phyloP scores from a whole-genome alignment of 2,329 filamentous ascomycete genomes.

The Diplodia mutila region DNA sequence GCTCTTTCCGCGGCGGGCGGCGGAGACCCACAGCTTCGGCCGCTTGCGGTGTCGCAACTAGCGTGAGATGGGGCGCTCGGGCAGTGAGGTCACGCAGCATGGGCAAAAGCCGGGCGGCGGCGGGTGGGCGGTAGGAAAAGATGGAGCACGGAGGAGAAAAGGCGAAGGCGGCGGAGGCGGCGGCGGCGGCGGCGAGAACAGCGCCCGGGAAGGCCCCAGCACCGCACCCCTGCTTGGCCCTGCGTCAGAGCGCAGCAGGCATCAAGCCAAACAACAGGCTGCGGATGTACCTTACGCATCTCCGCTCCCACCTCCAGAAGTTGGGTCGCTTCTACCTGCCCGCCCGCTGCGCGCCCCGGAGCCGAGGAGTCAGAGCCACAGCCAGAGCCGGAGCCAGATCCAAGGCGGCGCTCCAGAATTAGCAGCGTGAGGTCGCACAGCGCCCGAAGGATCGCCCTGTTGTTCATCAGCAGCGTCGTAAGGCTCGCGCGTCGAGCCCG shows the following conservation, averaged over 20 bases:
- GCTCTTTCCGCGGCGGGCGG: neutral
- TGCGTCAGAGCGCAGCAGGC: constrained; percentile 20
- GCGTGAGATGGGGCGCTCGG: constrained; percentile 11
- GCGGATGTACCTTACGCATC: constrained; percentile 12
- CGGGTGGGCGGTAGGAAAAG: neutral
- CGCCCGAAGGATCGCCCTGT: neutral
- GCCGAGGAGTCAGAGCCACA: no score
- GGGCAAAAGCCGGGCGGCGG: neutral
- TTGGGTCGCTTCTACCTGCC: no score
- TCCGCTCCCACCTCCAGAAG: neutral
- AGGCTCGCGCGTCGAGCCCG: neutral
- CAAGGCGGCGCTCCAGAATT: neutral
- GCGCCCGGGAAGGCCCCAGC: constrained; percentile 4
- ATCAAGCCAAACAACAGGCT: constrained; percentile 13
- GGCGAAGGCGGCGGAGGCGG: no score
- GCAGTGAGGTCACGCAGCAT: constrained; percentile 3
- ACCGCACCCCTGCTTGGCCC: constrained; percentile 8
- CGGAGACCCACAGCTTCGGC: constrained; percentile 8
- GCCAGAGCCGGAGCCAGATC: no score
- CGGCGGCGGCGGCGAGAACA: constrained; percentile 5
- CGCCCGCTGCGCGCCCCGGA: no score
- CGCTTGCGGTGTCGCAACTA: neutral
- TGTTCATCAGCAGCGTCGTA: constrained; percentile 1
- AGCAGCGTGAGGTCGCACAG: neutral
- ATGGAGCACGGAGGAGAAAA: neutral